Base-by-base conservation (phyloP, 1,284 basidiomycete species). In the Hypsizygus ulmarius region DNA sequence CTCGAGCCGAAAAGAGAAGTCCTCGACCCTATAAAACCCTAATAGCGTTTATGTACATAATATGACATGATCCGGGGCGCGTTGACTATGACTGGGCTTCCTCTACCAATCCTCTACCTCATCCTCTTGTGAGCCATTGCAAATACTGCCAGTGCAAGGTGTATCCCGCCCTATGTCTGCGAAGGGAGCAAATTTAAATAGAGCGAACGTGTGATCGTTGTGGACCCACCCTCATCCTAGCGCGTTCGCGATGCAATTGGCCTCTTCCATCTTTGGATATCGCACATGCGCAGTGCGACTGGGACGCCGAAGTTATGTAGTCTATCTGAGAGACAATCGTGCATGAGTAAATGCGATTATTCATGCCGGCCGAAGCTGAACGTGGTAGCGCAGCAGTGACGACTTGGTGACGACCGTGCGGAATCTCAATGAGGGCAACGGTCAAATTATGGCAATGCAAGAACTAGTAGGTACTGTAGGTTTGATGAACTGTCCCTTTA, bases 201-300 rank as follows among this genome's bases (percentile, higher is more conserved):
- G 47, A 43, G 36, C 53, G 38, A 56, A 56, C 55, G 55, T 56
- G 52, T 16, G 54, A 45, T 47, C 28, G 16, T 28, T 28, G 33
- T 12, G 27, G 27, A 30, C 8, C 15, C 21, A 10, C 5, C 4
- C 21, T 32, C 28, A 4, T 9, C 11, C 37, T 30, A 11, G 32
- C 40, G 15, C 42, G 38, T 45, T 36, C 45, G 33, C 19, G 12
- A 29, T 29, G 40, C 38, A 38, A 49, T 49, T 49, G 39, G 47
- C 37, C 36, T 43, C n/a, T 19, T 48, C 42, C 39, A 45, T 39
- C 21, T 37, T 28, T 19, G 32, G 27, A 38, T 8, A 32, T 54
- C 52, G 57, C 57, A 55, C 53, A 55, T 58, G 57, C 45, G 46
- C 36, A 21, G 12, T 18, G 10, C 15, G 16, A 27, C 25, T 29